These are phyloP conservation scores for Trametes polyzona DNA, from an alignment of 1,284 basidiomycete species.

Conservation along the genomic window DNA sequence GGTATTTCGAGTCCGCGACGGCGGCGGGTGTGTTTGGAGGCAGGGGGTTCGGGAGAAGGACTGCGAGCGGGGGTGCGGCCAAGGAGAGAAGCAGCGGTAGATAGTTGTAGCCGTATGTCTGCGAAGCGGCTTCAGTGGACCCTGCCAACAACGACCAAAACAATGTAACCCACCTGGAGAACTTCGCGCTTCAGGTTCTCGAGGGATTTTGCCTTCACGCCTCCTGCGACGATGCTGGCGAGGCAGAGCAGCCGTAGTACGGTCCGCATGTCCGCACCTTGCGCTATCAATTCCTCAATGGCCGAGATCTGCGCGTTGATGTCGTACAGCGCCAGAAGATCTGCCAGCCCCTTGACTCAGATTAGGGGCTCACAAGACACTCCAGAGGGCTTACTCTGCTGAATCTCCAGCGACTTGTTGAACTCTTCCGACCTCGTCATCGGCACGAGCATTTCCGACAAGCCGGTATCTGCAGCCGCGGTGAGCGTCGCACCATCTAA, in stretches of 20 bases:
- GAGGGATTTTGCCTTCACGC: conserved; percentile 85
- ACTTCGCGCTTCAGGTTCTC: conserved; percentile 93
- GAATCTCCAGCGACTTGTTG: conserved; percentile 91
- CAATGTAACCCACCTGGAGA: conserved; percentile 65
- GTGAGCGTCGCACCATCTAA: not conserved
- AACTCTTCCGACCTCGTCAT: conserved; percentile 89
- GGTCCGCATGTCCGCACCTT: conserved; percentile 78
- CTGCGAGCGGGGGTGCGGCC: conserved; percentile 69
- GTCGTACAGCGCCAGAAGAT: conserved; percentile 91
- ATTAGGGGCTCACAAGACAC: not conserved
- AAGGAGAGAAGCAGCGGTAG: conserved; percentile 86
- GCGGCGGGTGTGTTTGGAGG: conserved; percentile 52
- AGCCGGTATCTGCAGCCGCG: conserved; percentile 74
- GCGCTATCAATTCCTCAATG: conserved; percentile 88
- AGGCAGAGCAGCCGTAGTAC: conserved; percentile 87
- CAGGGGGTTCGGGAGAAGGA: conserved; percentile 67
- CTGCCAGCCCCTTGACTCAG: conserved; percentile 42
- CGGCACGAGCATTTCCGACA: conserved; percentile 91
- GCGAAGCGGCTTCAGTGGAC: conserved; percentile 15
- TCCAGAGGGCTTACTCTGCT: conserved; percentile 74
- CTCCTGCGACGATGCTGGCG: conserved; percentile 81
- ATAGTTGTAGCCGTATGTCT: conserved; percentile 93
- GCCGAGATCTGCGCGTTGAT: conserved; percentile 73
- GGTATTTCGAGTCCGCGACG: conserved; percentile 56
- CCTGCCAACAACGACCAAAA: not conserved